Evolutionary conservation across 345 rosid species (phyloP).

Genomic region (Durio zibethinus): DNA sequence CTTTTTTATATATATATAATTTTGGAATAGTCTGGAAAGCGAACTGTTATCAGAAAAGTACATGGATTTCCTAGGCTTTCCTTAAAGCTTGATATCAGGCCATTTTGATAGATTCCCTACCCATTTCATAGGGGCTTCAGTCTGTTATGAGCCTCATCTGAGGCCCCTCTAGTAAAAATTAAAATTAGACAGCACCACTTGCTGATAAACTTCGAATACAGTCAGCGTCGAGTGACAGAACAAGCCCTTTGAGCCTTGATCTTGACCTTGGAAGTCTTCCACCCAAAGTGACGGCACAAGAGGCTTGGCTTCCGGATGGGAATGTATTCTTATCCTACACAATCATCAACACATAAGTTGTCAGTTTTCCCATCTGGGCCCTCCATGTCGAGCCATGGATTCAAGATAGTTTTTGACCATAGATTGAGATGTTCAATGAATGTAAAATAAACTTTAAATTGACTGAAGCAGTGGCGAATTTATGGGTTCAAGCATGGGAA

Average conservation of each 20-base stretch:
- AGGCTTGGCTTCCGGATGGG: slow-evolving; percentile 16
- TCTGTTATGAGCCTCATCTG: slow-evolving; percentile 7
- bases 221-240: slow-evolving; percentile 16
- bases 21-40: neutral
- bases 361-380: slow-evolving; percentile 33
- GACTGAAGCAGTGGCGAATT: slow-evolving; percentile 8
- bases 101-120: neutral
- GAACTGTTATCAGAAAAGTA: neutral
- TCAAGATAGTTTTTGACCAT: slow-evolving; percentile 27
- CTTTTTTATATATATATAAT: too few relatives aligned
- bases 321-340: slow-evolving; percentile 8
- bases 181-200: slow-evolving; percentile 19
- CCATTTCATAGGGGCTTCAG: neutral
- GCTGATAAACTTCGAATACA: neutral
- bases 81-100: neutral
- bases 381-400: slow-evolving; percentile 30
- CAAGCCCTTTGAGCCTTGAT: slow-evolving; percentile 12
- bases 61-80: neutral
- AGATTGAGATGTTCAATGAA: slow-evolving; percentile 11
- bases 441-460: slow-evolving; percentile 5
- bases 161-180: neutral
- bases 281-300: slow-evolving; percentile 24
- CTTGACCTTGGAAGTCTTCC: slow-evolving; percentile 17
- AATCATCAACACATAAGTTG: neutral
- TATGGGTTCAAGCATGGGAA: slow-evolving; percentile 28